Evolutionary conservation across 306 rosid species (phyloP).

Genomic region (Abrus precatorius): DNA sequence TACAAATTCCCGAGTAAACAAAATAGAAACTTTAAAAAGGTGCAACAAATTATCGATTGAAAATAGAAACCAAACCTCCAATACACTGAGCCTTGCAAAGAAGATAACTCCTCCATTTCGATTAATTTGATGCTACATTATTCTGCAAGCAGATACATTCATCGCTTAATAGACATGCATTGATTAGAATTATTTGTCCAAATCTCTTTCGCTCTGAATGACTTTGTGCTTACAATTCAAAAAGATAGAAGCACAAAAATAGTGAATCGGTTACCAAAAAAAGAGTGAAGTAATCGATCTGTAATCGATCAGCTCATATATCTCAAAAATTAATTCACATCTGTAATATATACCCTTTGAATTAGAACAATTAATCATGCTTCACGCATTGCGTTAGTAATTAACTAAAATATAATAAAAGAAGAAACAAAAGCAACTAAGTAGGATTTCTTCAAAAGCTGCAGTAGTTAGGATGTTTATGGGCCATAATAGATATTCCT

Average conservation of each 20-base stretch:
- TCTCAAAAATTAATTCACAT: neutral
- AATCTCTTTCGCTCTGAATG: neutral
- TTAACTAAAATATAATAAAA: neutral
- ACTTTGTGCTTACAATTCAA: neutral
- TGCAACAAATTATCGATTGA: constrained; percentile 31
- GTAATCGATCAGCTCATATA: neutral
- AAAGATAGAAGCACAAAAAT: neutral
- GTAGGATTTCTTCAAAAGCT: neutral
- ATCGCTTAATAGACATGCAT: constrained; percentile 11
- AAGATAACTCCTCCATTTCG: constrained; percentile 52
- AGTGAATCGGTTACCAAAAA: neutral
- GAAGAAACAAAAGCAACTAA: neutral
- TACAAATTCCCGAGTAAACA: constrained; percentile 42
- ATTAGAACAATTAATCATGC: neutral
- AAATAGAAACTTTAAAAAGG: constrained; percentile 27
- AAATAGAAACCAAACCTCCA: constrained; percentile 47
- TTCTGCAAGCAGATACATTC: constrained; percentile 48
- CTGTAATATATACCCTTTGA: neutral
- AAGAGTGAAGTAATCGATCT: too few relatives aligned
- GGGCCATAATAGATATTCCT: neutral
- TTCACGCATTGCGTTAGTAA: neutral
- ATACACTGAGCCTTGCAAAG: constrained; percentile 25
- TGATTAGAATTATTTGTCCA: neutral
- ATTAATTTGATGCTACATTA: constrained; percentile 41
- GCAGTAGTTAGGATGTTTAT: neutral